Conservation (phyloP, 75 land plant genomes). For the Cunninghamia lanceolata region DNA sequence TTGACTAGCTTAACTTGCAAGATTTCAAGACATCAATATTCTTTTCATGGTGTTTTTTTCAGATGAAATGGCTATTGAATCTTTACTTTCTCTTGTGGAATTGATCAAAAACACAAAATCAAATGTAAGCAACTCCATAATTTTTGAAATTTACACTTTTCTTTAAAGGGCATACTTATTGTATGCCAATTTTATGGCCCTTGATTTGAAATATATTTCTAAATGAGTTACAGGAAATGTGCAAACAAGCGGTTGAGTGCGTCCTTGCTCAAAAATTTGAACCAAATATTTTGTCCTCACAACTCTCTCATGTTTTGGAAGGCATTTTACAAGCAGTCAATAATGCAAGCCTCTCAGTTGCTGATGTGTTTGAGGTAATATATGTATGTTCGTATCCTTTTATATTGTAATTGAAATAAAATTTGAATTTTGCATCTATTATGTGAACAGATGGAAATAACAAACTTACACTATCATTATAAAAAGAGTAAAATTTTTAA, state of each 20-base stretch:
- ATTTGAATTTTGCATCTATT: background rate
- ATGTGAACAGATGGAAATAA: background rate
- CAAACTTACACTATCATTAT: background rate
- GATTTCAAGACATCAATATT: background rate
- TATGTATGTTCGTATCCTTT: background rate
- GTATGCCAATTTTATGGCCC: background rate
- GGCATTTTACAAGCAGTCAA: constrained; percentile 1
- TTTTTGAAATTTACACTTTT: background rate
- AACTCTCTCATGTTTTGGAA: background rate
- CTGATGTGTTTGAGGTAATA: constrained; percentile 9
- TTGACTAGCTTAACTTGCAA: background rate
- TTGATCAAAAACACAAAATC: constrained; percentile 2
- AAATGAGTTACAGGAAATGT: constrained; percentile 3
- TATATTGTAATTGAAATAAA: background rate
- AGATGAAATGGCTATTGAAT: background rate
- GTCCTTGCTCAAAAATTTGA: background rate
- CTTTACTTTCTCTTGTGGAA: background rate
- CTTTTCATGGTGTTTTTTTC: background rate
- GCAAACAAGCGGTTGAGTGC: background rate
- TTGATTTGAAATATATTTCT: background rate
- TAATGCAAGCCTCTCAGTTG: background rate
- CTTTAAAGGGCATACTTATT: background rate
- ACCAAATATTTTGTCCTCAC: constrained; percentile 4
- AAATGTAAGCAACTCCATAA: background rate
- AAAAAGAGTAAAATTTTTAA: background rate